These are phyloP conservation scores for Tetrahymena borealis DNA, from an alignment of 73 alveolate genomes.

Conservation along the genomic window DNA sequence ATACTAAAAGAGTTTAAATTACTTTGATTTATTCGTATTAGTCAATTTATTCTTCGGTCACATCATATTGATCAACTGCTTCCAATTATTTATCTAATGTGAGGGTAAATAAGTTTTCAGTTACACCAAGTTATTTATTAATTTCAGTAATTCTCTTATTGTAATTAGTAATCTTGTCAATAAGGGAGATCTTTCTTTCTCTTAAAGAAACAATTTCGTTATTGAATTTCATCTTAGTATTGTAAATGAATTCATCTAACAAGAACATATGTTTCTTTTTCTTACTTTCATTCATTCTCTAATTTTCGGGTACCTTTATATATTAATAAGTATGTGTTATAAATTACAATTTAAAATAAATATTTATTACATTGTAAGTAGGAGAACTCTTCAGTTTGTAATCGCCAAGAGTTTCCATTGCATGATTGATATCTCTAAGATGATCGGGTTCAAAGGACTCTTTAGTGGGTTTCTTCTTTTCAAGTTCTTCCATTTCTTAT, in stretches of 20 bases:
- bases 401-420: slow-evolving; percentile 70
- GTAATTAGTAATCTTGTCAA: slow-evolving; percentile 49
- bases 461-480: slow-evolving; percentile 72
- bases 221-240: slow-evolving; percentile 77
- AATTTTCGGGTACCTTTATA: slow-evolving; percentile 78
- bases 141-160: slow-evolving; percentile 66
- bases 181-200: slow-evolving; percentile 61
- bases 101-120: slow-evolving; percentile 61
- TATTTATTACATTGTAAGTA: neutral
- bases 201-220: slow-evolving; percentile 65
- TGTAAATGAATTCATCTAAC: slow-evolving; percentile 76
- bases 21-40: slow-evolving; percentile 28
- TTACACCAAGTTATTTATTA: slow-evolving; percentile 56
- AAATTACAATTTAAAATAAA: neutral
- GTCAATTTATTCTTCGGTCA: slow-evolving; percentile 54
- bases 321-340: neutral
- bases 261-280: slow-evolving; percentile 84
- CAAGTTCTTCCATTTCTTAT: slow-evolving; percentile 61
- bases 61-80: slow-evolving; percentile 49
- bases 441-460: slow-evolving; percentile 73
- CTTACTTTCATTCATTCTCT: slow-evolving; percentile 78
- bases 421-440: slow-evolving; percentile 67
- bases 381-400: slow-evolving; percentile 67
- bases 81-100: slow-evolving; percentile 59
- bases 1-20: neutral